Evolutionary conservation across 768 basidiomycete genomes (phyloP).

Genomic region (Boletus rubescentipes): DNA sequence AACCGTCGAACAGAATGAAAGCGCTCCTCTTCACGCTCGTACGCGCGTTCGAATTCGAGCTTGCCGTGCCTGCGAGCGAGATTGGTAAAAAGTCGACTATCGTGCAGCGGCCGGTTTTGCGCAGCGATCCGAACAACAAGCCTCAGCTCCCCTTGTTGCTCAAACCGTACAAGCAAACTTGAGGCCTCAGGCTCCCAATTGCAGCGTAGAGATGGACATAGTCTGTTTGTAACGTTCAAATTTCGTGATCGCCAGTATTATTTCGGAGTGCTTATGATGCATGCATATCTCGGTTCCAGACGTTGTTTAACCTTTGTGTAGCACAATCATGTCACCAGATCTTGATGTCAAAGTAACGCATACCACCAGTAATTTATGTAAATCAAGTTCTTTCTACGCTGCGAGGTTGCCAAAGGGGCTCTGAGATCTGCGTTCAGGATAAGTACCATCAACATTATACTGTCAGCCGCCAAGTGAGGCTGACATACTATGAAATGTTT

Average conservation of each 20-base stretch:
- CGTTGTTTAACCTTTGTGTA: too few relatives aligned
- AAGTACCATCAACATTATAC: not conserved
- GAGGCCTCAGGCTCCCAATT: not conserved
- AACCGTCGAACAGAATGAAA: slow-evolving; percentile 1
- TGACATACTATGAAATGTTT: not conserved
- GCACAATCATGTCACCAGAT: too few relatives aligned
- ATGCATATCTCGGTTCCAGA: too few relatives aligned
- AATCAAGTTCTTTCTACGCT: not conserved
- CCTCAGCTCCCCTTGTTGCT: slow-evolving; percentile 12
- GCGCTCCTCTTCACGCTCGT: slow-evolving; percentile 7
- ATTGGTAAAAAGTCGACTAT: not conserved
- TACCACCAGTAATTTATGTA: too few relatives aligned
- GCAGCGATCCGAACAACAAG: not conserved
- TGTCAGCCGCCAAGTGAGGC: slow-evolving; percentile 18
- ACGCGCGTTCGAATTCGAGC: slow-evolving; percentile 11
- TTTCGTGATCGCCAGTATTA: too few relatives aligned
- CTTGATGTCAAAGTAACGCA: not conserved
- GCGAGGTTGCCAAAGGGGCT: not conserved
- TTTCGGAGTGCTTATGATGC: too few relatives aligned
- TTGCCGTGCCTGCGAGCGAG: slow-evolving; percentile 8
- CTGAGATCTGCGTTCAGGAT: too few relatives aligned
- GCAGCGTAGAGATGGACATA: not conserved
- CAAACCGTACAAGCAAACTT: slow-evolving; percentile 1
- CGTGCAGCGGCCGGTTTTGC: slow-evolving; percentile 5
- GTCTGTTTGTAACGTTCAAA: too few relatives aligned